These are phyloP conservation scores for Aleurites moluccanus DNA, from an alignment of 441 rosid genomes.

Conservation along the genomic window DNA sequence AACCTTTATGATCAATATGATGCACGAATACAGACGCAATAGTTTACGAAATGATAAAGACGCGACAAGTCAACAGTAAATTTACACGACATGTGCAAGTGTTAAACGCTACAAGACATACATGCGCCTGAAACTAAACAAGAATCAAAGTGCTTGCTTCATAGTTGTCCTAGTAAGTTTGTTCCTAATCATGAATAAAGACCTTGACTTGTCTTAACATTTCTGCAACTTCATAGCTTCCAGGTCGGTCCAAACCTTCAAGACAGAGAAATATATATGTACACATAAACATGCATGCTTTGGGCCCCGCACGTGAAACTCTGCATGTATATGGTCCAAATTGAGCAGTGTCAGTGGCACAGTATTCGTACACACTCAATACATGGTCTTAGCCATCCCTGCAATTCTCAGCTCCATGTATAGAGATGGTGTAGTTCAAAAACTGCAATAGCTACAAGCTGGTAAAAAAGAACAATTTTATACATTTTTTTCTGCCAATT, in stretches of 20 bases:
- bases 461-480: not conserved
- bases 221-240: conserved; percentile 16
- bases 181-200: conserved; percentile 22
- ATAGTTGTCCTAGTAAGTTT: conserved; percentile 18
- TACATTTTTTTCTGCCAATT: not conserved
- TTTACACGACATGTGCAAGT: too few species aligned
- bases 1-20: too few species aligned
- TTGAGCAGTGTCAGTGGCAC: not conserved
- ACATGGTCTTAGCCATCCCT: not conserved
- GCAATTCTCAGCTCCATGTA: not conserved
- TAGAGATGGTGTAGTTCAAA: not conserved
- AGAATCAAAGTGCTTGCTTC: not conserved
- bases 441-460: not conserved
- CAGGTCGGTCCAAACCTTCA: conserved; percentile 20
- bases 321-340: conserved; percentile 6
- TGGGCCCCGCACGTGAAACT: conserved; percentile 5
- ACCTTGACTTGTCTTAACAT: conserved; percentile 36
- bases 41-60: too few species aligned
- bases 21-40: too few species aligned
- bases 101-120: too few species aligned
- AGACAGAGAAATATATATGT: too few species aligned
- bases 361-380: not conserved
- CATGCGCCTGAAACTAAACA: too few species aligned
- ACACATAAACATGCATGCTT: not conserved
- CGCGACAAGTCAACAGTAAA: too few species aligned